These are phyloP conservation scores for Sanghuangporus sanghuang DNA, from an alignment of 1,284 basidiomycete genomes.

Conservation along the genomic window DNA sequence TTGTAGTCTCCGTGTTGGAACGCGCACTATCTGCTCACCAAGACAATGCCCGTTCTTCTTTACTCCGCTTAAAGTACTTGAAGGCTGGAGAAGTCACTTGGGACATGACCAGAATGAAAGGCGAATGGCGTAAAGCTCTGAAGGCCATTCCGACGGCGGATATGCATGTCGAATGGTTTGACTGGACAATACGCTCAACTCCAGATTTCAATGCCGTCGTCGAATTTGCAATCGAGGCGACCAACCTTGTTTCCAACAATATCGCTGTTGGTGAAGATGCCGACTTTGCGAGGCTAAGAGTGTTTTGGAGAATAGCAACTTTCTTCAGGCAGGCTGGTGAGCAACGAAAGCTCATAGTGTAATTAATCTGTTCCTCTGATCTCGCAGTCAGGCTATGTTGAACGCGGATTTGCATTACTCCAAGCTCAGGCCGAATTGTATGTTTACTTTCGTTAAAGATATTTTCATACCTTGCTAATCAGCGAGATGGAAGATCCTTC, in stretches of 20 bases:
- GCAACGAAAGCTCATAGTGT: neutral
- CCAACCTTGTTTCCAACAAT: conserved; percentile 32
- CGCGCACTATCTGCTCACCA: conserved; percentile 58
- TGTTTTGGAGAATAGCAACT: conserved; percentile 67
- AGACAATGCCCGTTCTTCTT: conserved; percentile 42
- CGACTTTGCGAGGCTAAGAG: conserved; percentile 54
- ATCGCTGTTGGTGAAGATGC: conserved; percentile 29
- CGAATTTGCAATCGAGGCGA: conserved; percentile 40
- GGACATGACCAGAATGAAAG: conserved; percentile 44
- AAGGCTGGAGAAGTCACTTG: conserved; percentile 69
- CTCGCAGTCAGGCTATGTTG: conserved; percentile 32
- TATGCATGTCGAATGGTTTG: conserved; percentile 72
- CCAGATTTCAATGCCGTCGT: conserved; percentile 47
- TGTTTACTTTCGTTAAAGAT: conserved; percentile 22
- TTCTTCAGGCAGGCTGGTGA: conserved; percentile 74
- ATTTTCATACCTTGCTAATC: conserved; percentile 9
- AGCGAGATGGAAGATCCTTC: conserved; percentile 42
- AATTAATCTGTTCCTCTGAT: neutral
- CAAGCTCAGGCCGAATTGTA: conserved; percentile 77
- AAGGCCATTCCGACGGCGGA: conserved; percentile 41
- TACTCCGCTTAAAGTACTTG: conserved; percentile 58
- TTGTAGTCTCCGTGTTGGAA: conserved; percentile 59
- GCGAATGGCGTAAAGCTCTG: conserved; percentile 72
- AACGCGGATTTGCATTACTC: conserved; percentile 67
- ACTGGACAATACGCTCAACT: conserved; percentile 56